Conservation (phyloP, 768 basidiomycete genomes). For the Lactifluus piperatus region DNA sequence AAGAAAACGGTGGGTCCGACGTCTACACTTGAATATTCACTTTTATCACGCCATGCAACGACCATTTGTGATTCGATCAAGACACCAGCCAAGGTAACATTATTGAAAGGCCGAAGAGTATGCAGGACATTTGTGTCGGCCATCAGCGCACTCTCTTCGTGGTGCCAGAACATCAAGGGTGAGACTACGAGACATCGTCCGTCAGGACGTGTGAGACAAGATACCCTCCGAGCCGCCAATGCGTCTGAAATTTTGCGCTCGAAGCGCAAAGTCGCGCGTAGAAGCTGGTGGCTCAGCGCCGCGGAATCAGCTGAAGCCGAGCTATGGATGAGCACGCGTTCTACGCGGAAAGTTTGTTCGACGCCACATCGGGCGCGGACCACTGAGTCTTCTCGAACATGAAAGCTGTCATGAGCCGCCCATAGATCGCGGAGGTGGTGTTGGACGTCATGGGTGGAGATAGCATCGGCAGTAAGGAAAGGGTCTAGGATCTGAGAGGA, state of each 20-base stretch:
- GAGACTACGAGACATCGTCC: constrained; percentile 63
- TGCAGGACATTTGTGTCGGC: constrained; percentile 50
- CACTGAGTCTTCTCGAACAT: constrained; percentile 59
- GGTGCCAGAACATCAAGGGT: constrained; percentile 67
- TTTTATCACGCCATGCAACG: constrained; percentile 57
- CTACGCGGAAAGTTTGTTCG: constrained; percentile 64
- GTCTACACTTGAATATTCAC: constrained; percentile 37
- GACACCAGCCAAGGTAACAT: constrained; percentile 54
- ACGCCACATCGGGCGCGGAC: constrained; percentile 62
- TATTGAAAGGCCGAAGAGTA: constrained; percentile 45
- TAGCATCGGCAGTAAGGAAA: constrained; percentile 45
- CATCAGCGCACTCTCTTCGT: constrained; percentile 45
- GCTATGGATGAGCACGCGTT: constrained; percentile 66
- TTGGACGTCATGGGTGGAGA: constrained; percentile 45
- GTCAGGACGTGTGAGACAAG: constrained; percentile 46
- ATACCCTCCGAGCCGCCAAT: constrained; percentile 32
- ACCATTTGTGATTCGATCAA: constrained; percentile 68
- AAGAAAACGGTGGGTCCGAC: constrained; percentile 63
- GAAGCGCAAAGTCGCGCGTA: constrained; percentile 55
- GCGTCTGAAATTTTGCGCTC: constrained; percentile 47
- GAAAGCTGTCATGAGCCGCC: constrained; percentile 55
- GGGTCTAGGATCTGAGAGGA: constrained; percentile 52
- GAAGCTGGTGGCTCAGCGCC: constrained; percentile 50
- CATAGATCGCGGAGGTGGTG: constrained; percentile 65
- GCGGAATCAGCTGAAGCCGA: constrained; percentile 38